phyloP scores from a whole-genome alignment of 768 basidiomycete genomes.

The Pisolithus albus region DNA sequence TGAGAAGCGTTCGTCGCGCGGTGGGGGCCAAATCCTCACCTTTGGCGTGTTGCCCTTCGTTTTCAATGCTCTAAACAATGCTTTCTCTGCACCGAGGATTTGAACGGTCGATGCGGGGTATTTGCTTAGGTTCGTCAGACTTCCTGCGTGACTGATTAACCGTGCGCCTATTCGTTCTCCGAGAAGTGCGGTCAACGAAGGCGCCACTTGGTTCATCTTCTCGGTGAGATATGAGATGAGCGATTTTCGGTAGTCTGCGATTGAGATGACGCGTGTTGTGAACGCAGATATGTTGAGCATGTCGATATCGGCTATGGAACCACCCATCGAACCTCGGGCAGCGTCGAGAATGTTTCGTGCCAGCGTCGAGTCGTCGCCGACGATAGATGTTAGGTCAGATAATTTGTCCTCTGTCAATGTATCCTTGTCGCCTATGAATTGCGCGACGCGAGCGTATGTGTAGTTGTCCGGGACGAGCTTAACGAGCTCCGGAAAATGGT shows the following conservation, averaged over 20 bases:
- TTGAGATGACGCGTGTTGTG: constrained; percentile 81
- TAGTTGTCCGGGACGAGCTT: constrained; percentile 91
- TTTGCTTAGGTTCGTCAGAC: constrained; percentile 93
- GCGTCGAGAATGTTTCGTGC: constrained; percentile 96
- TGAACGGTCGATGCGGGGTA: constrained; percentile 98
- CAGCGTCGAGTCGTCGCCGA: constrained; percentile 77
- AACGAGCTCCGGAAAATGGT: constrained; percentile 97
- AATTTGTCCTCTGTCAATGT: constrained; percentile 71
- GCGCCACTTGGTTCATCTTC: constrained; percentile 98
- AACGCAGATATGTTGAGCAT: constrained; percentile 94
- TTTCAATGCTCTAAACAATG: constrained; percentile 93
- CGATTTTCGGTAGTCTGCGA: constrained; percentile 90
- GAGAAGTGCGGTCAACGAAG: constrained; percentile 82
- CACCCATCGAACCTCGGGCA: constrained; percentile 90
- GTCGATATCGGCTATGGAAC: constrained; percentile 84
- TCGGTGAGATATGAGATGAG: constrained; percentile 82
- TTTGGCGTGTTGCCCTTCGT: constrained; percentile 99
- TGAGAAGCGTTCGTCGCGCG: neutral
- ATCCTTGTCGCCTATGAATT: constrained; percentile 89
- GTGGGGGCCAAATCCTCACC: too few relatives aligned
- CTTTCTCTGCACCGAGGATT: constrained; percentile 97
- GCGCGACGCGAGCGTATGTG: constrained; percentile 80
- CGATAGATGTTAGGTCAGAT: constrained; percentile 65
- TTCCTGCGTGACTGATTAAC: constrained; percentile 93
- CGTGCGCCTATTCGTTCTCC: constrained; percentile 91